Evolutionary conservation across 1,139 yeast genomes (phyloP).

Genomic region (Yamadazyma songkhlaensis): DNA sequence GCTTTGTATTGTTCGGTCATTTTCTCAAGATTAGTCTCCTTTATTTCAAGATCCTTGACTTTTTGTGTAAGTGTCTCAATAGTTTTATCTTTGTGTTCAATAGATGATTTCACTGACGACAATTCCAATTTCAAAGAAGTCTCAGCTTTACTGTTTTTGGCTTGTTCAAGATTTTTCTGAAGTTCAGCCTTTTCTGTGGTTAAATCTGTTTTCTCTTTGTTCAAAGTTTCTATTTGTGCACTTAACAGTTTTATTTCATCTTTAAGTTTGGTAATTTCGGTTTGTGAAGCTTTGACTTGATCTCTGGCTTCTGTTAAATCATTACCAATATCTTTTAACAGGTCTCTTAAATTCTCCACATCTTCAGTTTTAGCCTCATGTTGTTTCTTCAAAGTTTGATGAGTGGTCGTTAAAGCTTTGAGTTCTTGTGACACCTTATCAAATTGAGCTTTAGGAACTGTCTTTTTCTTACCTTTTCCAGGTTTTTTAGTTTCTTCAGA

Average conservation of each 20-base stretch:
- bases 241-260: slow-evolving; percentile 10
- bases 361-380: slow-evolving; percentile 44
- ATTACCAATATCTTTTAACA: slow-evolving; percentile 70
- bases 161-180: slow-evolving; percentile 21
- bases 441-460: slow-evolving; percentile 1
- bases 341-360: slow-evolving; percentile 61
- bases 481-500: not conserved
- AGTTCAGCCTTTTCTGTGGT: slow-evolving; percentile 16
- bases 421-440: slow-evolving; percentile 2
- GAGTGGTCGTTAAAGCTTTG: slow-evolving; percentile 14
- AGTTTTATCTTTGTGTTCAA: slow-evolving; percentile 48
- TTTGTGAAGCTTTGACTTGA: slow-evolving; percentile 24
- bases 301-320: slow-evolving; percentile 63
- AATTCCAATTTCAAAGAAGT: slow-evolving; percentile 42
- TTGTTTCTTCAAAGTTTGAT: slow-evolving; percentile 17
- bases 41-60: slow-evolving; percentile 34
- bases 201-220: slow-evolving; percentile 23
- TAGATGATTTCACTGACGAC: slow-evolving; percentile 35
- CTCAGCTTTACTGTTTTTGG: slow-evolving; percentile 34
- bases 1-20: slow-evolving; percentile 30
- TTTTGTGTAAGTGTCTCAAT: slow-evolving; percentile 42
- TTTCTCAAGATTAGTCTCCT: slow-evolving; percentile 34
- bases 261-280: slow-evolving; percentile 6
- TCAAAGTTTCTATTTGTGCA: slow-evolving; percentile 22
- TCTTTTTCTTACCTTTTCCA: slow-evolving; percentile 5